phyloP scores from a whole-genome alignment of 768 basidiomycete genomes.

The Boletus rubropictus region DNA sequence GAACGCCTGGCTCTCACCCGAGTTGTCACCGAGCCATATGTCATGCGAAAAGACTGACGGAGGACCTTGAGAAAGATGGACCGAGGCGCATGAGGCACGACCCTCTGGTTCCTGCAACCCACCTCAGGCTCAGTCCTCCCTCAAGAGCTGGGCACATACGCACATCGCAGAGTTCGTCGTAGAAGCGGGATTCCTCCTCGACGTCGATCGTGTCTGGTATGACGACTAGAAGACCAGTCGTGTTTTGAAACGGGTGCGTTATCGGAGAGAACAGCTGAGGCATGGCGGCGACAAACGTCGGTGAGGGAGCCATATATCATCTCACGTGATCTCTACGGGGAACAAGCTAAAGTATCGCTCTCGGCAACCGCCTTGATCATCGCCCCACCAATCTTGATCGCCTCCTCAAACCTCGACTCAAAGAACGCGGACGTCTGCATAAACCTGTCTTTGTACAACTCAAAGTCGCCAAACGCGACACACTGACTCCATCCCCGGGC shows the following conservation, averaged over 20 bases:
- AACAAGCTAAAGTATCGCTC: slow-evolving; percentile 24
- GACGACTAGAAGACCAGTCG: slow-evolving; percentile 46
- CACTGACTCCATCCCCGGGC: slow-evolving; percentile 96
- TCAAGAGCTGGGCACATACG: not conserved
- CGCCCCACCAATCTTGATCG: slow-evolving; percentile 69
- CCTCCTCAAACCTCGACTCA: slow-evolving; percentile 81
- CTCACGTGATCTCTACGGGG: no score
- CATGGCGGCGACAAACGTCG: slow-evolving; percentile 7
- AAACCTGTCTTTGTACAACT: slow-evolving; percentile 79
- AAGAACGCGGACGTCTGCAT: slow-evolving; percentile 78
- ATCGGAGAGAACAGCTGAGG: slow-evolving; percentile 3
- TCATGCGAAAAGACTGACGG: slow-evolving; percentile 62
- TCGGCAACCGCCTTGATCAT: slow-evolving; percentile 89
- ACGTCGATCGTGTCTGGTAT: slow-evolving; percentile 56
- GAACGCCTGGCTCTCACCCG: slow-evolving; percentile 49
- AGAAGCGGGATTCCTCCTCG: slow-evolving; percentile 61
- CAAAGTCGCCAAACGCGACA: slow-evolving; percentile 87
- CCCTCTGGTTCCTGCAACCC: slow-evolving; percentile 19
- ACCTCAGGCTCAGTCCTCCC: not conserved
- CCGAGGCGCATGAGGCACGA: slow-evolving; percentile 19
- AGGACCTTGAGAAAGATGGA: slow-evolving; percentile 29
- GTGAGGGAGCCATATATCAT: no score
- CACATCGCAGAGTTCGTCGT: slow-evolving; percentile 57
- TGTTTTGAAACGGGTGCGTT: slow-evolving; percentile 42
- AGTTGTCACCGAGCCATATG: slow-evolving; percentile 64